Conservation (phyloP, 768 basidiomycete species). For the button mushroom (Agaricus bisporus) region DNA sequence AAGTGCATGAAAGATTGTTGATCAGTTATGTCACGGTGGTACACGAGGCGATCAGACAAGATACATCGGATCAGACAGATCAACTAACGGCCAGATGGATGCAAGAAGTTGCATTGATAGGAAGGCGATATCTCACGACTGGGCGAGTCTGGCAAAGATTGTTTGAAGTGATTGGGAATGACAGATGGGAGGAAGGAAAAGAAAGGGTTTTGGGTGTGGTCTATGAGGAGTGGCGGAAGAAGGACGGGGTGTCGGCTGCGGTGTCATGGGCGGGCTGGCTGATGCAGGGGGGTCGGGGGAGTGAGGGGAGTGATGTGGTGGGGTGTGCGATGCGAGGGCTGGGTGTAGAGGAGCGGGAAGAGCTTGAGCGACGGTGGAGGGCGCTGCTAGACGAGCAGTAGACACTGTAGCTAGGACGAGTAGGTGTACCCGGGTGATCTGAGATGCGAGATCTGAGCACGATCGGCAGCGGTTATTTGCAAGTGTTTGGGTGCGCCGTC, state of each 20-base stretch:
- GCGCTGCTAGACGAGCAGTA: conserved; percentile 1
- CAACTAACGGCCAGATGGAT: conserved; percentile 17
- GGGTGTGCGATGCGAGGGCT: conserved; percentile 23
- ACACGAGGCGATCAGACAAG: conserved; percentile 16
- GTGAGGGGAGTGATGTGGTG: conserved; percentile 32
- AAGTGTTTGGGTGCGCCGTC: neutral
- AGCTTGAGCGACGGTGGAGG: conserved; percentile 31
- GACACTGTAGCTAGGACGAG: neutral
- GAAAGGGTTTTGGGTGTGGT: conserved; percentile 22
- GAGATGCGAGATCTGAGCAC: conserved; percentile 1
- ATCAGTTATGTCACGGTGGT: conserved; percentile 35
- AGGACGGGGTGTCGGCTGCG: conserved; percentile 31
- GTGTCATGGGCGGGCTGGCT: conserved; percentile 45
- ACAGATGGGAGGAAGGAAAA: conserved; percentile 19
- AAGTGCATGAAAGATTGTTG: conserved; percentile 42
- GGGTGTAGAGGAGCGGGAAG: conserved; percentile 20
- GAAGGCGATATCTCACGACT: conserved; percentile 34
- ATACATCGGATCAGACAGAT: conserved; percentile 24
- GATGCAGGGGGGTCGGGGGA: conserved; percentile 31
- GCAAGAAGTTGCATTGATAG: conserved; percentile 34
- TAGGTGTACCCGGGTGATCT: conserved; percentile 3
- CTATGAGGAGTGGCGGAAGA: conserved; percentile 38
- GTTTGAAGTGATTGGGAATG: conserved; percentile 28
- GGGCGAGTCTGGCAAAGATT: conserved; percentile 36
- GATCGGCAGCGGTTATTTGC: neutral